Conservation (phyloP, 495 filamentous ascomycete genomes). For the Physcia stellaris region DNA sequence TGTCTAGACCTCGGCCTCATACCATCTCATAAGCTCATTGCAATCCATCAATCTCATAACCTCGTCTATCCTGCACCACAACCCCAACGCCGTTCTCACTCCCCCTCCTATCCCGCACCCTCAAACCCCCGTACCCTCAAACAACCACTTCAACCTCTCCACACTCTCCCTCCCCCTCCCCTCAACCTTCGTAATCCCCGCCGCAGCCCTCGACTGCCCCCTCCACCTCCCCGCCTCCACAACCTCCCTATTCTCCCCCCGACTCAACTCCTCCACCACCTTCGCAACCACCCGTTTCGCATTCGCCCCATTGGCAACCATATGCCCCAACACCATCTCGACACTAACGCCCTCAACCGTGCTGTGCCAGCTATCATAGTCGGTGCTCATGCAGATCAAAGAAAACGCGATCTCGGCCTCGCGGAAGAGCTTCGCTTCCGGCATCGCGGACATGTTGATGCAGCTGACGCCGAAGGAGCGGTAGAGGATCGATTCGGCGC, state of each 20-base stretch:
- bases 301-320: conserved; percentile 82
- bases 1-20: too few relatives aligned
- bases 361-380: conserved; percentile 94
- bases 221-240: conserved; percentile 66
- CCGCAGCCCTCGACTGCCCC: conserved; percentile 44
- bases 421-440: conserved; percentile 87
- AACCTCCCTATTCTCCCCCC: conserved; percentile 59
- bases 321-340: conserved; percentile 93
- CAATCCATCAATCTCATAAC: too few relatives aligned
- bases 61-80: too few relatives aligned
- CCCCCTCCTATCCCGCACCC: too few relatives aligned
- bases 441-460: conserved; percentile 97
- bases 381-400: conserved; percentile 98
- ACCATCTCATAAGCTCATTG: too few relatives aligned
- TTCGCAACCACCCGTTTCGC: conserved; percentile 73
- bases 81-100: too few relatives aligned
- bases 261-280: conserved; percentile 71
- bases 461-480: conserved; percentile 63
- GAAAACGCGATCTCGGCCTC: conserved; percentile 95
- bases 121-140: too few relatives aligned
- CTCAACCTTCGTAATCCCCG: conserved; percentile 22
- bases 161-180: conserved; percentile 26
- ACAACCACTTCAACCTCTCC: conserved; percentile 21
- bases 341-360: conserved; percentile 70
- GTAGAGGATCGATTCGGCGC: conserved; percentile 89